Evolutionary conservation across 1,284 basidiomycete genomes (phyloP), one percentile per base, ranked within the genome.

Genomic region (Cutaneotrichosporon cavernicola): DNA sequence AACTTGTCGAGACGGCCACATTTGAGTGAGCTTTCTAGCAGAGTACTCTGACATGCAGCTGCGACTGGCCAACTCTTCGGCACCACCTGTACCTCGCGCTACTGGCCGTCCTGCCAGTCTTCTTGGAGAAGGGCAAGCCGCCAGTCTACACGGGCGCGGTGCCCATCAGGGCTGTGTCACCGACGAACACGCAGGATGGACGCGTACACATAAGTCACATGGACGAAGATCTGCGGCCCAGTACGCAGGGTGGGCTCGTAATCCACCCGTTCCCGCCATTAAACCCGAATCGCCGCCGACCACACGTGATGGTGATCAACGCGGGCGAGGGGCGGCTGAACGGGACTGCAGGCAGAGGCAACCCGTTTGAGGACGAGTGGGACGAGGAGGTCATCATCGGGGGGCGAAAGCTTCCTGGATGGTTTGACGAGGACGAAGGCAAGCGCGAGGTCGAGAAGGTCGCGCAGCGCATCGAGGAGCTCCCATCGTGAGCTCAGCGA

Each of bases 201-300:
- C 47, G 55, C 13, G 36, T 52, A 40, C 14, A 21, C 14, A 22
- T 56, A 11, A 21, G 13, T 16, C 32, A 34, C 11, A 14, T 16
- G 16, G 47, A 60, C 21, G 32, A 30, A 7, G 55, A 43, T n/a
- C 14, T 74, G 6, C 66, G 64, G 47, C 78, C 80, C 0, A 77
- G 76, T 0, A 81, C 81, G 9, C 67, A 63, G 0, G 90, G 90
- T 4, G 90, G 90, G 32, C 81, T 92, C 18, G 88, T 88, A 69
- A 81, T 94, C 13, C 86, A 91, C 5, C 91, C 92, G 0, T 94
- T 94, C 73, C 88, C 88, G 13, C 85, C 87, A 26, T 85, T 79
- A n/a, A 70, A 79, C 43, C 70, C 69, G 76, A 82, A 58, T 79
- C 82, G 69, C 83, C 84, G 62, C 71, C 83, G 65, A 84, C 84